Conservation (phyloP, 208 protist genomes). For the Tetramitus jugosus region DNA sequence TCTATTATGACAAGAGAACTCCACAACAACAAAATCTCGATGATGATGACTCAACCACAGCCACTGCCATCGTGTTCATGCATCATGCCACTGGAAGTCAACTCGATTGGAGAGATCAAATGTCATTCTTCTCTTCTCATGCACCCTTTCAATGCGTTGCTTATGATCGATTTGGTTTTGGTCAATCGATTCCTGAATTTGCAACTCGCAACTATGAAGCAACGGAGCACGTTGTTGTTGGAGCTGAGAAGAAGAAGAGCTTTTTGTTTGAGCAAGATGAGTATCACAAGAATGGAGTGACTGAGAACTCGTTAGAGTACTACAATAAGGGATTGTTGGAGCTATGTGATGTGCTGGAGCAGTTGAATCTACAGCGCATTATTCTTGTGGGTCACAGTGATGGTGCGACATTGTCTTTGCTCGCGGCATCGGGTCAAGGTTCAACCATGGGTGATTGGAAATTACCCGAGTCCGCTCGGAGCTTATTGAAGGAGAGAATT, state of each 20-base stretch:
- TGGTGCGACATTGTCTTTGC: not conserved
- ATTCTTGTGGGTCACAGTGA: not conserved
- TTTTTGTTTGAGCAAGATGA: no score
- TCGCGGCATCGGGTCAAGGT: not conserved
- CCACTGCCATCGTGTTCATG: not conserved
- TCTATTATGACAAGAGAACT: no score
- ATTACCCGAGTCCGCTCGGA: not conserved
- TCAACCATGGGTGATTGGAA: no score
- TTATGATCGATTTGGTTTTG: not conserved
- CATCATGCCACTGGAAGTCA: not conserved
- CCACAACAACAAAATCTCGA: no score
- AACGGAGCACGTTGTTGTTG: no score
- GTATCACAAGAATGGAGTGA: not conserved
- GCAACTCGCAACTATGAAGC: no score
- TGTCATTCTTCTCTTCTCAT: not conserved
- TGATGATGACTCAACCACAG: no score
- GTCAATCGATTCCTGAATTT: not conserved
- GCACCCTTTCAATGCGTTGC: not conserved
- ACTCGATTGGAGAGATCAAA: not conserved
- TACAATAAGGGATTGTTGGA: not conserved
- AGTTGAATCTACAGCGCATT: not conserved
- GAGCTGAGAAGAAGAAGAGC: no score
- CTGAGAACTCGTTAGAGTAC: not conserved
- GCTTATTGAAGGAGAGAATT: not conserved
- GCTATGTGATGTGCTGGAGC: not conserved